Evolutionary conservation across 2,329 filamentous ascomycete genomes (phyloP).

Genomic region (Xylariaceae sp.): DNA sequence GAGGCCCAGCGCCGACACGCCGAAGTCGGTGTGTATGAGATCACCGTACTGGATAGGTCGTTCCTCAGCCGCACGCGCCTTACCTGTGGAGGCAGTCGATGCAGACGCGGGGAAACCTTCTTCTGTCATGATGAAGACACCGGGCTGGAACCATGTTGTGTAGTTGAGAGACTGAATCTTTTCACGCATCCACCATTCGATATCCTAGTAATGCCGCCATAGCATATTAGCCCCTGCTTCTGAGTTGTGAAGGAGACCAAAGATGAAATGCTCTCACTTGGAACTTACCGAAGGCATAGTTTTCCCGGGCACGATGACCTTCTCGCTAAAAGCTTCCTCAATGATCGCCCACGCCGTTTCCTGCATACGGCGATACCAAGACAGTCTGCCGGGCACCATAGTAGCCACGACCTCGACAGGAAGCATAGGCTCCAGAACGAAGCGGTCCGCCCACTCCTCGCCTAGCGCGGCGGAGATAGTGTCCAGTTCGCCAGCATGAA

Average conservation of each 20-base stretch:
- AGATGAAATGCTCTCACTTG: no score
- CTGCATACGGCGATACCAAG: slow-evolving; percentile 53
- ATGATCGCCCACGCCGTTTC: slow-evolving; percentile 60
- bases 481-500: slow-evolving; percentile 55
- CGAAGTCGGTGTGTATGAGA: slow-evolving; percentile 57
- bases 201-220: slow-evolving; percentile 39
- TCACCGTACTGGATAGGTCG: slow-evolving; percentile 51
- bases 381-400: slow-evolving; percentile 47
- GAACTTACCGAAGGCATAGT: slow-evolving; percentile 48
- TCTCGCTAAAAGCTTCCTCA: slow-evolving; percentile 51
- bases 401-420: slow-evolving; percentile 53
- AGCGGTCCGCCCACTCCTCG: slow-evolving; percentile 45
- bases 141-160: slow-evolving; percentile 59
- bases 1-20: slow-evolving; percentile 52
- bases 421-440: slow-evolving; percentile 52
- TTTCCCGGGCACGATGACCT: slow-evolving; percentile 48
- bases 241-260: not conserved
- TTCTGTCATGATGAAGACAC: slow-evolving; percentile 49
- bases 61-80: slow-evolving; percentile 26
- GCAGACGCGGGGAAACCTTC: slow-evolving; percentile 29
- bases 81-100: slow-evolving; percentile 8
- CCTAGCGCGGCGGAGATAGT: slow-evolving; percentile 45
- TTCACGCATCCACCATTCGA: slow-evolving; percentile 60
- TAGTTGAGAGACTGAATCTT: slow-evolving; percentile 55
- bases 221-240: not conserved